Evolutionary conservation across 306 rosid species (phyloP).

Genomic region (Citrullus amarus): DNA sequence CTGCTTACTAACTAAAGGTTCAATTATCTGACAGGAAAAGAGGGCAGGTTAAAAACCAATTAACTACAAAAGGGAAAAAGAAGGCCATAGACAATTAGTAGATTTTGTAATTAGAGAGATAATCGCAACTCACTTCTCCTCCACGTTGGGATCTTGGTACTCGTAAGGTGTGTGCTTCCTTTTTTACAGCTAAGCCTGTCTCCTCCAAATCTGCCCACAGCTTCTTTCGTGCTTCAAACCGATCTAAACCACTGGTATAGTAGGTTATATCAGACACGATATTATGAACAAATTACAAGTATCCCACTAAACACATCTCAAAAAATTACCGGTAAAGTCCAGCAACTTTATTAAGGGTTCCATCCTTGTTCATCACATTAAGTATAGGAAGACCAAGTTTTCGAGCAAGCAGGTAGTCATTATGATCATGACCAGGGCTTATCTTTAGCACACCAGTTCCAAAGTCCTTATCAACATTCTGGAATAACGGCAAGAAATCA

Average conservation of each 20-base stretch:
- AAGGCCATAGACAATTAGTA: not conserved
- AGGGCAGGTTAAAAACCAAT: slow-evolving; percentile 1
- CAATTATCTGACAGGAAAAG: slow-evolving; percentile 59
- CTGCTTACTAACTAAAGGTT: slow-evolving; percentile 92
- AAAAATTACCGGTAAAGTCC: slow-evolving; percentile 69
- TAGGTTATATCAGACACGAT: slow-evolving; percentile 17
- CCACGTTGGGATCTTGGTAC: slow-evolving; percentile 99
- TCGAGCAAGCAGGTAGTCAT: slow-evolving; percentile 83
- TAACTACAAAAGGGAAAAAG: not conserved
- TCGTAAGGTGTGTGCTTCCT: slow-evolving; percentile 73
- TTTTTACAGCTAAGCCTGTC: slow-evolving; percentile 73
- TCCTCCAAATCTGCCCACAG: slow-evolving; percentile 94
- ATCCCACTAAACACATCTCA: slow-evolving; percentile 3
- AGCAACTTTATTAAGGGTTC: slow-evolving; percentile 79
- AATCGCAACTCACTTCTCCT: slow-evolving; percentile 66
- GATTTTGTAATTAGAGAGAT: not conserved
- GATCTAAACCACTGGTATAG: slow-evolving; percentile 74
- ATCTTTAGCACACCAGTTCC: slow-evolving; percentile 95
- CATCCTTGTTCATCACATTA: slow-evolving; percentile 95
- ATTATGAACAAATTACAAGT: not conserved
- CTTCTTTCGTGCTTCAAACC: slow-evolving; percentile 89
- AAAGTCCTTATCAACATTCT: slow-evolving; percentile 84
- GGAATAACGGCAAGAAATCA: slow-evolving; percentile 15
- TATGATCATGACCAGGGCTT: slow-evolving; percentile 98
- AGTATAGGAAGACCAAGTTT: slow-evolving; percentile 97